phyloP scores from a whole-genome alignment of 1,284 basidiomycete species.

The Pseudozyma tsukubaensis region DNA sequence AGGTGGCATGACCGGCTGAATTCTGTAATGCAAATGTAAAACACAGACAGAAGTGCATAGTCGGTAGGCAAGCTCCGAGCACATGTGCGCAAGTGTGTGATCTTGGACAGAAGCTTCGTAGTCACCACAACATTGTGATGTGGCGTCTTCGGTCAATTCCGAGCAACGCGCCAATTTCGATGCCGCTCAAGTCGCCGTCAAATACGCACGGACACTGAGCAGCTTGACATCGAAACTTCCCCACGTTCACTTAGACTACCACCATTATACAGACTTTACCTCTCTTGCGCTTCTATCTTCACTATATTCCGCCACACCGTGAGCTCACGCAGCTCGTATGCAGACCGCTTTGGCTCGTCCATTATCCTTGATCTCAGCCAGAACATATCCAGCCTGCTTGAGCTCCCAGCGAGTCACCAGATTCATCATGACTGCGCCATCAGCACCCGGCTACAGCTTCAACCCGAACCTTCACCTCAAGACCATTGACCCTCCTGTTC shows the following conservation, averaged over 20 bases:
- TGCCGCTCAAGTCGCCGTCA: constrained; percentile 23
- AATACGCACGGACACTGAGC: constrained; percentile 8
- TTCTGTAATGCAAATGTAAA: background rate
- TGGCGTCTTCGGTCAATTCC: constrained; percentile 7
- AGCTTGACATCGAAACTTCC: background rate
- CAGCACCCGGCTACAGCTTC: constrained; percentile 37
- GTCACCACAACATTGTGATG: background rate
- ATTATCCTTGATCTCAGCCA: constrained; percentile 15
- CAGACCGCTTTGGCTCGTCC: background rate
- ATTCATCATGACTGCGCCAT: constrained; percentile 17
- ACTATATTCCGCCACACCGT: background rate
- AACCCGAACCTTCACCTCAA: constrained; percentile 34
- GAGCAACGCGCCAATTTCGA: background rate
- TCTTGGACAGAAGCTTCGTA: too few species aligned
- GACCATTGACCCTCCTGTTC: constrained; percentile 48
- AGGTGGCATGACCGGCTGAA: constrained; percentile 10
- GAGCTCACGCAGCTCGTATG: constrained; percentile 1
- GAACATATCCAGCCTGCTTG: background rate
- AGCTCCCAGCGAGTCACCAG: background rate
- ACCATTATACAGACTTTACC: background rate
- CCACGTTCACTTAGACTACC: background rate
- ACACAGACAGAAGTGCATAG: background rate
- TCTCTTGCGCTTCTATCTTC: too few species aligned
- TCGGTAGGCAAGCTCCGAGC: too few species aligned
- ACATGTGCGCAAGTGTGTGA: too few species aligned